Percentiles rank a stretch among this genome's conserved stretches.
These are phyloP conservation scores for Heterobasidion annosum DNA, from an alignment of 1,284 basidiomycete genomes.

Conservation along the genomic window DNA sequence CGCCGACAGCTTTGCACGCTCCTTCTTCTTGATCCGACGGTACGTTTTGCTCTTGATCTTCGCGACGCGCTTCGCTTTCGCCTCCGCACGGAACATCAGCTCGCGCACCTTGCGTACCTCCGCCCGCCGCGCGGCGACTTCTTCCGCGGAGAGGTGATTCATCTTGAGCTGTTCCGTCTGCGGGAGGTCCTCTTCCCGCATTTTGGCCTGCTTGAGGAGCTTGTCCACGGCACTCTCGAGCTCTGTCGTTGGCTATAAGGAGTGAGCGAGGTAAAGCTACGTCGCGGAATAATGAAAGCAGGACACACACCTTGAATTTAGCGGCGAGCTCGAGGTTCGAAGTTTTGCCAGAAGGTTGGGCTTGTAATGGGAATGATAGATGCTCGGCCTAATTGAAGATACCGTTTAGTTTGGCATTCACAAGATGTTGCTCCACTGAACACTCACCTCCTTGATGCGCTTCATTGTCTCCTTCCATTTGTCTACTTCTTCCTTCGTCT, in stretches of 20 bases:
- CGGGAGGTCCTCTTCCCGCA: constrained; percentile 73
- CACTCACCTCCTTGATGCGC: constrained; percentile 64
- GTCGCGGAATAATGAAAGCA: not conserved
- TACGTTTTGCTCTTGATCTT: constrained; percentile 98
- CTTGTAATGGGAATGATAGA: constrained; percentile 86
- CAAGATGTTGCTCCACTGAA: no score
- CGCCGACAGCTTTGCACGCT: constrained; percentile 48
- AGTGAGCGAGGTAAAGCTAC: not conserved
- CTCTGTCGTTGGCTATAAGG: constrained; percentile 57
- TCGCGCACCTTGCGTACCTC: constrained; percentile 88
- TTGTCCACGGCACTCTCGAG: constrained; percentile 74
- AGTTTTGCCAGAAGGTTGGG: constrained; percentile 41
- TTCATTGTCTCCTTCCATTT: constrained; percentile 95
- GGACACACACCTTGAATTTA: constrained; percentile 60
- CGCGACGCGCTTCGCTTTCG: constrained; percentile 82
- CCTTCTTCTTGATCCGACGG: constrained; percentile 78
- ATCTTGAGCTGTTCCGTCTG: constrained; percentile 77
- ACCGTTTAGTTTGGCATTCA: no score
- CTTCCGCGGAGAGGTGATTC: constrained; percentile 76
- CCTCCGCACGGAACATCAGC: constrained; percentile 89
- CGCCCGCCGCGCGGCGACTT: constrained; percentile 71
- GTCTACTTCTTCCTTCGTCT: constrained; percentile 86
- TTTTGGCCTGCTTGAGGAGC: constrained; percentile 68
- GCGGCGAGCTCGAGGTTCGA: constrained; percentile 75
- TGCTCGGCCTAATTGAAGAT: constrained; percentile 65